Percentiles rank a stretch among this genome's conserved stretches.
These are phyloP conservation scores for Penicillium sp. DNA, from an alignment of 2,329 filamentous ascomycete species.

Conservation along the genomic window DNA sequence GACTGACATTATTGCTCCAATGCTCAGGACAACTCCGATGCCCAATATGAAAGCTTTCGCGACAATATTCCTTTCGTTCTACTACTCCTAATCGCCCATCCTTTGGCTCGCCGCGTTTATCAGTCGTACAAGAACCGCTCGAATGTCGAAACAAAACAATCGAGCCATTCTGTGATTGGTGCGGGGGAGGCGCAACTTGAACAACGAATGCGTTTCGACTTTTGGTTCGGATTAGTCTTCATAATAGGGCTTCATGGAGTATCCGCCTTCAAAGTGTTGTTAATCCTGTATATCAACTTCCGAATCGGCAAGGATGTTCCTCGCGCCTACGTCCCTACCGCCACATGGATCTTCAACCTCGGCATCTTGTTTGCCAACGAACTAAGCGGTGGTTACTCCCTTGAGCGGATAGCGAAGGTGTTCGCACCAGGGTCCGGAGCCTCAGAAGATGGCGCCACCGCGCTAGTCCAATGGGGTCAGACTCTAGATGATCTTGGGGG, in stretches of 20 bases:
- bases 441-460: slow-evolving; percentile 42
- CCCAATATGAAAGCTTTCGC: slow-evolving; percentile 83
- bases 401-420: slow-evolving; percentile 62
- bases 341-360: slow-evolving; percentile 90
- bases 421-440: slow-evolving; percentile 33
- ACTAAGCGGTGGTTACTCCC: slow-evolving; percentile 72
- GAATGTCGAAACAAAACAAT: slow-evolving; percentile 28
- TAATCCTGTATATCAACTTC: slow-evolving; percentile 81
- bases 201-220: slow-evolving; percentile 78
- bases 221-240: slow-evolving; percentile 76
- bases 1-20: slow-evolving; percentile 24
- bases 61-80: slow-evolving; percentile 80
- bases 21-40: slow-evolving; percentile 77
- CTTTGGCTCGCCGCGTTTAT: slow-evolving; percentile 71
- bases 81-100: slow-evolving; percentile 73
- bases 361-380: slow-evolving; percentile 87
- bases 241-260: slow-evolving; percentile 78
- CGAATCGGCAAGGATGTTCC: slow-evolving; percentile 72
- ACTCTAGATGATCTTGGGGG: slow-evolving; percentile 79
- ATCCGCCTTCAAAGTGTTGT: slow-evolving; percentile 76
- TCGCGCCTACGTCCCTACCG: slow-evolving; percentile 66
- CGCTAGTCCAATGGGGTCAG: slow-evolving; percentile 61
- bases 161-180: slow-evolving; percentile 23
- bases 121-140: slow-evolving; percentile 54
- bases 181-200: slow-evolving; percentile 59